Conservation (phyloP, 192 early-diverging fungal genomes). For the Lunasporangiospora selenospora region DNA sequence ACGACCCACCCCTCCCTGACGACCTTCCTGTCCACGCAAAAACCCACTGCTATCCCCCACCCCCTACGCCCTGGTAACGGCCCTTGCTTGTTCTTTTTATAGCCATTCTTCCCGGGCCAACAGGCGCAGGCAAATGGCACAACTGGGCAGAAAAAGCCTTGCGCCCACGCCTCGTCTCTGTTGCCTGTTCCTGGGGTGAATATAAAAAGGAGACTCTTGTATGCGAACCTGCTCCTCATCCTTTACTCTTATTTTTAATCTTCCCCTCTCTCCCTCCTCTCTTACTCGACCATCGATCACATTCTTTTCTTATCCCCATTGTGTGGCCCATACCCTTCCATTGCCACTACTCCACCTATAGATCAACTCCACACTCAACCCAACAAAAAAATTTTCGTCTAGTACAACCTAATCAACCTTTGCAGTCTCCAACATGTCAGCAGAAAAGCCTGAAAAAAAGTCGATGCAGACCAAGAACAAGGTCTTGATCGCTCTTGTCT, state of each 20-base stretch:
- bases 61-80: too few species aligned
- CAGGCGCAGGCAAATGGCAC: too few species aligned
- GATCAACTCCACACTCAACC: neutral
- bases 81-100: too few species aligned
- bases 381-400: neutral
- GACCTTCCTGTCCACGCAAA: too few species aligned
- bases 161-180: too few species aligned
- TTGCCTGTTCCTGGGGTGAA: too few species aligned
- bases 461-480: conserved; percentile 52
- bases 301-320: too few species aligned
- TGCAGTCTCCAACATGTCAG: conserved; percentile 5
- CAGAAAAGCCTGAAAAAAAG: conserved; percentile 26
- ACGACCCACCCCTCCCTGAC: too few species aligned
- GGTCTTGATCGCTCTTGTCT: conserved; percentile 39
- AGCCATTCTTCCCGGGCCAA: too few species aligned
- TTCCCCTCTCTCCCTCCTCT: neutral
- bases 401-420: neutral
- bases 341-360: neutral
- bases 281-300: neutral
- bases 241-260: conserved; percentile 1
- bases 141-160: too few species aligned
- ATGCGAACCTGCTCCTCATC: neutral
- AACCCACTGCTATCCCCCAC: neutral
- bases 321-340: too few species aligned
- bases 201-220: too few species aligned